phyloP scores from a whole-genome alignment of 495 filamentous ascomycete species.

The Aspergillus indologenus region DNA sequence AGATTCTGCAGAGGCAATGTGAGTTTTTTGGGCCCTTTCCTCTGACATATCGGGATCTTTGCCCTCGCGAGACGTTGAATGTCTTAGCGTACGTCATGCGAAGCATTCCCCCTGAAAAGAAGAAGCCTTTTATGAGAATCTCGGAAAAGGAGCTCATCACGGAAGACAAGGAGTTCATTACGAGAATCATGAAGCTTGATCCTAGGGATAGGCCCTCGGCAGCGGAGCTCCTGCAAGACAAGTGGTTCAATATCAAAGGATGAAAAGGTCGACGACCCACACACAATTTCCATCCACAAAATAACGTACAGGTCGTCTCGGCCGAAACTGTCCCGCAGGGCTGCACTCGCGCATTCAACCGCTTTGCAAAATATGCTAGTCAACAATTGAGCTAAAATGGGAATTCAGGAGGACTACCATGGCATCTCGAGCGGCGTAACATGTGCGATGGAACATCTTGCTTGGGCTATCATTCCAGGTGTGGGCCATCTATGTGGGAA shows the following conservation, averaged over 20 bases:
- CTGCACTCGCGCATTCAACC: no score
- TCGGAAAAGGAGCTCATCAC: conserved; percentile 14
- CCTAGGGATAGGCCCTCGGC: conserved; percentile 21
- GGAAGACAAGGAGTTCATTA: conserved; percentile 19
- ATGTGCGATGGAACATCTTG: no score
- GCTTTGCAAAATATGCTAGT: no score
- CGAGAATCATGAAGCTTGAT: conserved; percentile 21
- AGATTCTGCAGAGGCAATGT: conserved; percentile 35
- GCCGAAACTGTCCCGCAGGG: no score
- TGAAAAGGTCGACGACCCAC: no score
- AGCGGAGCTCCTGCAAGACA: conserved; percentile 18
- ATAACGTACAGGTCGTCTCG: no score
- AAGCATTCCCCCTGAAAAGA: conserved; percentile 14
- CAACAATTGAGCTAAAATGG: no score
- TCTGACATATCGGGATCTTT: conserved; percentile 28
- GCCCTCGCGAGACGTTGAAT: conserved; percentile 8
- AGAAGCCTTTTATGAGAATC: conserved; percentile 14
- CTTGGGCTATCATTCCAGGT: no score
- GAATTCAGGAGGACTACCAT: no score
- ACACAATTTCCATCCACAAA: no score
- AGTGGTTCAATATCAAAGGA: conserved; percentile 17
- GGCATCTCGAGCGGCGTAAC: no score
- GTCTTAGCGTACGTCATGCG: conserved; percentile 16
- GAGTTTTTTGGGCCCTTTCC: conserved; percentile 41
- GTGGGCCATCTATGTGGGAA: no score